Conservation (phyloP, 768 basidiomycete species). For the Vararia minispora region DNA sequence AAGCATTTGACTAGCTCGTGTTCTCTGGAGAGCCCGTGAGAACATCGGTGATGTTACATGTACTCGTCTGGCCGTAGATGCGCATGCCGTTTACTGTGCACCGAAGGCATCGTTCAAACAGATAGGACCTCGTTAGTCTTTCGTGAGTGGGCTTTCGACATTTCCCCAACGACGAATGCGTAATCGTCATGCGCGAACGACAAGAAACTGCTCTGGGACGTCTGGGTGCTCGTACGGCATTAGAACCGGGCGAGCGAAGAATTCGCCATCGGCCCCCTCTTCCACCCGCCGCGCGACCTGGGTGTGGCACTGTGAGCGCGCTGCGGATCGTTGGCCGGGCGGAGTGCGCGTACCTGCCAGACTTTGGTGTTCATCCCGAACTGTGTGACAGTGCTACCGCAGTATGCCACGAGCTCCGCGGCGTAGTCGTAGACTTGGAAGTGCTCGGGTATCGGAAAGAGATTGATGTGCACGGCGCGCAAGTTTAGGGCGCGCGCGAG, state of each 20-base stretch:
- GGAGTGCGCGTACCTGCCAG: conserved; percentile 44
- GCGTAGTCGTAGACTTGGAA: conserved; percentile 11
- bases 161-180: too few relatives aligned
- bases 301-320: not conserved
- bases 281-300: conserved; percentile 37
- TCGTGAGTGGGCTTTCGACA: too few relatives aligned
- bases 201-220: conserved; percentile 64
- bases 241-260: conserved; percentile 27
- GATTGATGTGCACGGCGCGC: conserved; percentile 51
- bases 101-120: too few relatives aligned
- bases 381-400: conserved; percentile 40
- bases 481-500: conserved; percentile 37
- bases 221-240: conserved; percentile 51
- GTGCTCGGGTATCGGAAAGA: conserved; percentile 16
- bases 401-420: conserved; percentile 34
- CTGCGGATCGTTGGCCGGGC: not conserved
- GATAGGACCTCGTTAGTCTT: too few relatives aligned
- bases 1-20: too few relatives aligned
- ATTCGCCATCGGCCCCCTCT: conserved; percentile 27
- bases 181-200: conserved; percentile 51
- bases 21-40: too few relatives aligned
- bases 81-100: too few relatives aligned
- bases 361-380: conserved; percentile 62
- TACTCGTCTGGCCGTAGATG: too few relatives aligned
- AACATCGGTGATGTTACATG: too few relatives aligned